Base-by-base conservation (phyloP, 1,284 basidiomycete genomes). In the Abortiporus biennis region DNA sequence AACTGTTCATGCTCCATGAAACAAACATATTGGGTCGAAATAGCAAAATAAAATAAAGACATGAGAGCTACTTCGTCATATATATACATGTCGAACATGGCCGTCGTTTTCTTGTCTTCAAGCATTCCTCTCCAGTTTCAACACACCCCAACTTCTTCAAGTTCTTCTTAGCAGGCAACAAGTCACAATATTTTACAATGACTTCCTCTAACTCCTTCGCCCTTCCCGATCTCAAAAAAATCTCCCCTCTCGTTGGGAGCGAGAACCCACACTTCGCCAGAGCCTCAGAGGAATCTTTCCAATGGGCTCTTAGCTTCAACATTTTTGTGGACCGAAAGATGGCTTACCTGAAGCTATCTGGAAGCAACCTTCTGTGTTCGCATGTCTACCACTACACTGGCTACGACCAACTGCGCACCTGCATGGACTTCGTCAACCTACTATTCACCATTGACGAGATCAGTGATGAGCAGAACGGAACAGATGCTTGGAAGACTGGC, bases 401-500 rank as follows among this genome's bases (percentile, higher is more conserved):
- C 21, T 67, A 68, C 46, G 76, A 80, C 42, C 65, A 74, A 52
- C 75, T 83, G 45, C 68, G 80, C 40, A 78, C 72, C 0, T 71
- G 67, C 33, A 80, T 76, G 51, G 80, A 84, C 59, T 79, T 80
- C 49, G 69, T 83, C 50, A 80, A 82, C 50, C 63, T 79, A 15
- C 68, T 85, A 16, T 84, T 82, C 58, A 76, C 80, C 33, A 66
- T 82, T 42, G 82, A 85, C 55, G 81, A 84, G 57, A 68, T 82
- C 47, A 82, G 77, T 54, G 80, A 85, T 52, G 79, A 81, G 40
- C 80, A 81, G 60, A 70, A 64, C 47, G 74, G 72, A 17, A 59
- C 61, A 43, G 78, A 76, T 42, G 80, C 79, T 23, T 63, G 68
- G 29, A 57, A 62, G 29, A 80, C 76, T 29, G 74, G 78, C 16